Evolutionary conservation across 1,284 basidiomycete species (phyloP).

Genomic region (Papiliotrema fonsecae): DNA sequence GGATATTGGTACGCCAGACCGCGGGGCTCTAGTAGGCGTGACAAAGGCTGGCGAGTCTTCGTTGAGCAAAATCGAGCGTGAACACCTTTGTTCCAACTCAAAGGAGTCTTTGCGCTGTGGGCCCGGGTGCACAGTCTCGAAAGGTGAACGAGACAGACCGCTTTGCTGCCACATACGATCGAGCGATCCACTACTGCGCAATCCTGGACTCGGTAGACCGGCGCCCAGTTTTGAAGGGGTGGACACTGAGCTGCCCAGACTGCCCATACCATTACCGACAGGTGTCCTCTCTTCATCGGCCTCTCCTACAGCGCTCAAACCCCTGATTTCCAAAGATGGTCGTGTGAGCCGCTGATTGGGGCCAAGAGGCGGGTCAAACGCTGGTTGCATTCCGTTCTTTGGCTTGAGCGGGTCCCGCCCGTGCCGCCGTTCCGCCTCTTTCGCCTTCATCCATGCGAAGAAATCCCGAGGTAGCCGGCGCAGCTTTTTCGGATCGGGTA

Average conservation of each 20-base stretch:
- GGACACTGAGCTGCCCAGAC: not conserved
- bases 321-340: not conserved
- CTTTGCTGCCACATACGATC: no score
- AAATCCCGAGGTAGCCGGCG: conserved; percentile 40
- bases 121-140: not conserved
- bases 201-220: conserved; percentile 3
- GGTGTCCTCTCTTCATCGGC: conserved; percentile 6
- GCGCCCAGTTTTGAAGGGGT: not conserved
- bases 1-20: no score
- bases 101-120: conserved; percentile 1
- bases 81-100: conserved; percentile 2
- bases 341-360: conserved; percentile 7
- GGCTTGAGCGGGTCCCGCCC: conserved; percentile 10
- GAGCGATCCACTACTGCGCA: conserved; percentile 1
- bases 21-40: no score
- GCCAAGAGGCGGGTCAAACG: conserved; percentile 9
- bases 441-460: conserved; percentile 39
- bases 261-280: no score
- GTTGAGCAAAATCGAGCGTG: no score
- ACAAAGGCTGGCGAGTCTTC: no score
- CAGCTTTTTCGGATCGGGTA: conserved; percentile 18
- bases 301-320: not conserved
- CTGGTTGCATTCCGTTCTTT: conserved; percentile 4
- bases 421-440: conserved; percentile 23
- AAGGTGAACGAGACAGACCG: no score